A percentile compares a stretch with the other conserved stretches of the same genome.
Conservation (phyloP, 2,329 filamentous ascomycete species). For the Colletotrichum endophyticum region DNA sequence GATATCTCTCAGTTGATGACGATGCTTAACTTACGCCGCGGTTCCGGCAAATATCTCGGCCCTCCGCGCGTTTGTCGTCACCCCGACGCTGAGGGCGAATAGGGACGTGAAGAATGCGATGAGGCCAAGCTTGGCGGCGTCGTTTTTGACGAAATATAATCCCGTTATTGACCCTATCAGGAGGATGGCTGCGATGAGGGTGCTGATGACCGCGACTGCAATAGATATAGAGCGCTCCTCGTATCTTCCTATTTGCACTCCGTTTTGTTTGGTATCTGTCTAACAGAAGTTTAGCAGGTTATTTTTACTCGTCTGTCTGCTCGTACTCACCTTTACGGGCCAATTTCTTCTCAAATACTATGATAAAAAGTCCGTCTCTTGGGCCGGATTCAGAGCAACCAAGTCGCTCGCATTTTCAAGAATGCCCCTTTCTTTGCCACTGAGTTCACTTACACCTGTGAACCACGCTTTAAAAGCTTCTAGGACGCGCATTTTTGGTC, state of each 20-base stretch:
- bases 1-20: too few species aligned
- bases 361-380: constrained; percentile 9
- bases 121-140: constrained; percentile 11
- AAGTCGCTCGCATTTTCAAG: neutral
- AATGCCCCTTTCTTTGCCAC: neutral
- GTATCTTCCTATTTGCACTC: neutral
- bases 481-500: neutral
- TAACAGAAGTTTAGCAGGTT: neutral
- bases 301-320: neutral
- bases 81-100: constrained; percentile 18
- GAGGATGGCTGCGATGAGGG: neutral
- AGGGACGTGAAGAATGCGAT: constrained; percentile 19
- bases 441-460: fast-evolving
- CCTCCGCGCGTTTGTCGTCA: constrained; percentile 21
- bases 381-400: neutral
- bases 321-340: neutral
- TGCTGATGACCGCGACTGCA: neutral
- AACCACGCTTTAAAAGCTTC: neutral
- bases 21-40: constrained; percentile 5
- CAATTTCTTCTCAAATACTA: neutral
- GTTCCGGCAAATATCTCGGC: constrained; percentile 21
- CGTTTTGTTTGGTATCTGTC: neutral
- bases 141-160: neutral
- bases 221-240: neutral
- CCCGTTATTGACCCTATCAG: constrained; percentile 12